phyloP scores from a whole-genome alignment of 2,329 filamentous ascomycete genomes.

The Colletotrichum shisoi region DNA sequence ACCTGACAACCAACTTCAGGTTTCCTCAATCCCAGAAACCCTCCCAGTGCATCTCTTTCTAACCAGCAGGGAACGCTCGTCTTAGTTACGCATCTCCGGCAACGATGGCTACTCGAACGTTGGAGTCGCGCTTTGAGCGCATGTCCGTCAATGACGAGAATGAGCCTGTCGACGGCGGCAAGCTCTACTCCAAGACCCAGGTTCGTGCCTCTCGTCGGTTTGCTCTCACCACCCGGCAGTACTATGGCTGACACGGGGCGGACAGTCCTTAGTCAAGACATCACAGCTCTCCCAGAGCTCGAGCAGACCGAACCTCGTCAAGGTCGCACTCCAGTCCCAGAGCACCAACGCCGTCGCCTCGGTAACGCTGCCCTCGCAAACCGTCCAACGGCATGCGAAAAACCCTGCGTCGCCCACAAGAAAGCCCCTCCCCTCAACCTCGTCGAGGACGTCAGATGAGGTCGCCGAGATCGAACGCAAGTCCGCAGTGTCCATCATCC shows the following conservation, averaged over 20 bases:
- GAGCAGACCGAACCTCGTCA: slow-evolving; percentile 82
- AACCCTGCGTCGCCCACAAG: slow-evolving; percentile 60
- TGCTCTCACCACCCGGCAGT: background rate
- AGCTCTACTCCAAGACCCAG: slow-evolving; percentile 76
- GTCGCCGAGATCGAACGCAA: slow-evolving; percentile 58
- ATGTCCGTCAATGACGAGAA: slow-evolving; percentile 92
- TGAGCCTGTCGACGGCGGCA: slow-evolving; percentile 64
- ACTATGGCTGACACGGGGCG: slow-evolving; percentile 51
- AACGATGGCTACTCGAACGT: slow-evolving; percentile 74
- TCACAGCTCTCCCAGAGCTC: slow-evolving; percentile 60
- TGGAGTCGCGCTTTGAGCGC: slow-evolving; percentile 89
- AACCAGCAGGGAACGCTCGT: slow-evolving; percentile 37
- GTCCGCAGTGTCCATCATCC: slow-evolving; percentile 58
- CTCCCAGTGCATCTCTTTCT: slow-evolving; percentile 27
- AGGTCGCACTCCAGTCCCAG: slow-evolving; percentile 82
- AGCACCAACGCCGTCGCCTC: slow-evolving; percentile 72
- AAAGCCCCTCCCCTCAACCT: slow-evolving; percentile 57
- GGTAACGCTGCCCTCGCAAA: slow-evolving; percentile 73
- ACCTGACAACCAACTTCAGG: slow-evolving; percentile 11
- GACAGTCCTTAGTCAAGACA: slow-evolving; percentile 47
- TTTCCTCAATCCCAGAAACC: slow-evolving; percentile 19
- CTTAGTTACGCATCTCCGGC: slow-evolving; percentile 28
- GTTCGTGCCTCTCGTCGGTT: slow-evolving; percentile 55
- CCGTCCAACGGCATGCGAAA: slow-evolving; percentile 62
- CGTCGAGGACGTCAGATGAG: slow-evolving; percentile 59